Evolutionary conservation across 306 rosid genomes (phyloP), one percentile per base, ranked within the genome.

Genomic region (Sophora flavescens): DNA sequence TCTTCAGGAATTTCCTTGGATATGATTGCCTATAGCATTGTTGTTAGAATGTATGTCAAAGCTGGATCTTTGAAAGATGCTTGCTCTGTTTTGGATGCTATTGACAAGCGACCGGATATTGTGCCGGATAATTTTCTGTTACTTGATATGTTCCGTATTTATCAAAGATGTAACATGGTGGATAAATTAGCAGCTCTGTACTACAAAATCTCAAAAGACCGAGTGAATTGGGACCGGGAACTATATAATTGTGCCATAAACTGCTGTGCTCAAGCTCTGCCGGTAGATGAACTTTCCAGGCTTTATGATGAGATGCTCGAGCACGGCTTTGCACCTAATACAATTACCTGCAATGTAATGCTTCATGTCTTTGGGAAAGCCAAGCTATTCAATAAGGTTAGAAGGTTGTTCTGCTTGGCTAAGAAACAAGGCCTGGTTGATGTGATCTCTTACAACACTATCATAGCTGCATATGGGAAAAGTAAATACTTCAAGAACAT

Each of bases 221-320:
- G 86, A 70, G 79, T 16, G 52, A 71, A 79, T 41, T 95, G 96
- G 96, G 97, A 92, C 68, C 96, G 82, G 84, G 97, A 92, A 70
- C 78, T 92, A 77, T 95, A 92, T 75, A 90, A 82, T 44, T 92
- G 96, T 79, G 86, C 86, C 74, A 74, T 95, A 73, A 90, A 95
- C 75, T 92, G 99, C 81, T 92, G 97, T 68, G 68, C 97, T 72
- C 92, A 84, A 54, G 97, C 97, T 41, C 82, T 95, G 54, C 93
- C 97, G 12, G 80, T 95, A 9, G 93, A 95, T 51, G 99, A 95
- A 85, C 91, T 92, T 66, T 90, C 97, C 2, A 74, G 94, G 86
- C 56, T 95, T 76, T 89, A 92, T 14, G 92, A 92, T 15, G 93
- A 90, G 85, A 95, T 95, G 97, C 81, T 95, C 64, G 81, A 84